Evolutionary conservation across 352 stramenopile species (phyloP), one percentile per base, ranked within the genome.

Genomic region (Plasmopara halstedii): DNA sequence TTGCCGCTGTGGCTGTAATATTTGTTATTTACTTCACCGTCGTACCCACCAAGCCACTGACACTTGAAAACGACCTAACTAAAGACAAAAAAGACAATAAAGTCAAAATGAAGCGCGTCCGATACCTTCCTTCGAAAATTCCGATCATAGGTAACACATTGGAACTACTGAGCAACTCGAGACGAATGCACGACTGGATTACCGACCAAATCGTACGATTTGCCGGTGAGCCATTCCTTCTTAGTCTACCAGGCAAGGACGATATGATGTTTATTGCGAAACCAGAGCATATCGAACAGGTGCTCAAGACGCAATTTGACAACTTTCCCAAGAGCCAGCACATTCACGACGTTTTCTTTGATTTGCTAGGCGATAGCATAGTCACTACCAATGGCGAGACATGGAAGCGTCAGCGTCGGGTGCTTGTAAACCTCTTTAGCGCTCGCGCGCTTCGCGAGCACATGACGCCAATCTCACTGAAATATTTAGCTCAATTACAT

Each of bases 281-380:
- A 35, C 46, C 60, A 6, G 46, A 66, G 18, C 52, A 58, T 11
- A 54, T 67, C 13, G 60, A 74, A 35, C 49, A 71, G 36, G 61
- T 74, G 29, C 46, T 64, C 8, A 63, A 66, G 40, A 55, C 52
- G 23, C 64, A 83, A 41, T 85, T 82, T 50, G 53, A 67, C 45
- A 76, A 67, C 39, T 88, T 84, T 46, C 57, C 58, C 19, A 85
- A 85, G 46, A 74, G 73, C 18, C 37, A 64, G 17, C 58, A 64
- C 27, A 67, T 80, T 22, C 43, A 61, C 52, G 47, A 68, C 25
- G 56, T 70, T 11, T 62, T 68, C 22, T 58, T 58, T 42, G 61
- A 81, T 39, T 49, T 88, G 46, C 51, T 86, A 8, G 73, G 76
- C 33, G 57, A 76, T 27, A 67, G 71, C 34, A 79, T 88, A 38